These are phyloP conservation scores for Phalaenopsis equestris DNA, from an alignment of 106 monocot genomes.

Conservation along the genomic window DNA sequence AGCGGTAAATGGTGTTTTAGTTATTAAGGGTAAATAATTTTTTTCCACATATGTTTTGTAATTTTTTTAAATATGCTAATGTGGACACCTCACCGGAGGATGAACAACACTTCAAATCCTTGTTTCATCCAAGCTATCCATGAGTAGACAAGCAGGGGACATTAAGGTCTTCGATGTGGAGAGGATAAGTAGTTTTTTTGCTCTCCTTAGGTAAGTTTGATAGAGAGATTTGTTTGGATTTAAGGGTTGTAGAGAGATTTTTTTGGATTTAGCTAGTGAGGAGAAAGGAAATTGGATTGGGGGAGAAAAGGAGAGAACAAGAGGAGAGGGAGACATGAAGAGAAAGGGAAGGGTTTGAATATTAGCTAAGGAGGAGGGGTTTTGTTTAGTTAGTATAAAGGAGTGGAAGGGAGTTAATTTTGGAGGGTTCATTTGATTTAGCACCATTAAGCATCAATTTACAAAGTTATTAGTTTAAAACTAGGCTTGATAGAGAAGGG, in stretches of 20 bases:
- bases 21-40: conserved; percentile 59
- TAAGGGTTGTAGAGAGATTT: background rate
- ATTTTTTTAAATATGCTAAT: background rate
- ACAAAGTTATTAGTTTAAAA: background rate
- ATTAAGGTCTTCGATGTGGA: background rate
- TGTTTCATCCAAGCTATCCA: background rate
- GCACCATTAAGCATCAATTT: background rate
- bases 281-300: background rate
- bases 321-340: background rate
- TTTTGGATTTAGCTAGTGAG: background rate
- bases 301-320: background rate
- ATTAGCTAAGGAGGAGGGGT: background rate
- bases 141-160: background rate
- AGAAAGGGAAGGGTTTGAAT: background rate
- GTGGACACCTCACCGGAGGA: background rate
- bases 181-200: background rate
- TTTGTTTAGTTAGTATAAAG: background rate
- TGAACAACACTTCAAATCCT: background rate
- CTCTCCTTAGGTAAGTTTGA: background rate
- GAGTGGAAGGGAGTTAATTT: background rate
- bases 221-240: background rate
- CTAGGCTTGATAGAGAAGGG: background rate
- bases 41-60: background rate
- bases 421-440: background rate
- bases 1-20: conserved; percentile 85